Percentiles rank a stretch among this genome's conserved stretches.
phyloP scores from a whole-genome alignment of 2,329 filamentous ascomycete genomes.

The Elsinoe perseae region DNA sequence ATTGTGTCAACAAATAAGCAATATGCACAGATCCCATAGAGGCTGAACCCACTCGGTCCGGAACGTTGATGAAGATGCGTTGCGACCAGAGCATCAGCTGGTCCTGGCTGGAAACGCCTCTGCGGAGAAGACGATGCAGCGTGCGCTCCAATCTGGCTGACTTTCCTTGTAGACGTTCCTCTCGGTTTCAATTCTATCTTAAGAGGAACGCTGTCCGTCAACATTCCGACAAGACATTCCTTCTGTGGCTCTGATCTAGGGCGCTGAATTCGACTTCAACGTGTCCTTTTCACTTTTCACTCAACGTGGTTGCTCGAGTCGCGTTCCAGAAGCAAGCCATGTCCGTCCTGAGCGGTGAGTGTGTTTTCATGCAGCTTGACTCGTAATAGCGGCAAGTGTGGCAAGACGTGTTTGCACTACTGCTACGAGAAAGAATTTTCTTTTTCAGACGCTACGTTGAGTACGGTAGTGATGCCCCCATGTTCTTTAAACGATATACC shows the following conservation, averaged over 20 bases:
- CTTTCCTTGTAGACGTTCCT: neutral
- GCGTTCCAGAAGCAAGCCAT: constrained; percentile 6
- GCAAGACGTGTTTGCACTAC: neutral
- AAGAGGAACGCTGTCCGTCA: neutral
- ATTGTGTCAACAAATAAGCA: constrained; percentile 10
- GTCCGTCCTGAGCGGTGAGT: constrained; percentile 4
- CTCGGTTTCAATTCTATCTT: constrained; percentile 1
- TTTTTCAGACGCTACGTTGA: neutral
- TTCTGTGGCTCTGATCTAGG: neutral
- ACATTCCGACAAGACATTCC: constrained; percentile 3
- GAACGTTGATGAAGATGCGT: constrained; percentile 4
- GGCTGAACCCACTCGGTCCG: neutral
- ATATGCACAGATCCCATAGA: constrained; percentile 3
- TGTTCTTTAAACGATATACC: neutral
- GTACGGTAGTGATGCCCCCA: neutral
- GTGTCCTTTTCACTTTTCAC: neutral
- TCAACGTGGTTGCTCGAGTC: constrained; percentile 5
- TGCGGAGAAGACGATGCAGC: constrained; percentile 4
- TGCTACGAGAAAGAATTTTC: neutral
- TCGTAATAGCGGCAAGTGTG: neutral
- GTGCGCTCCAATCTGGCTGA: constrained; percentile 10
- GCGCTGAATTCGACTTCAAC: neutral
- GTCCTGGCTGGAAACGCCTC: neutral
- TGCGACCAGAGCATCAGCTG: neutral
- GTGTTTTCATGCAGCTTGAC: constrained; percentile 8